Conservation (phyloP, 139 green algal species). For the Mychonastes homosphaera region DNA sequence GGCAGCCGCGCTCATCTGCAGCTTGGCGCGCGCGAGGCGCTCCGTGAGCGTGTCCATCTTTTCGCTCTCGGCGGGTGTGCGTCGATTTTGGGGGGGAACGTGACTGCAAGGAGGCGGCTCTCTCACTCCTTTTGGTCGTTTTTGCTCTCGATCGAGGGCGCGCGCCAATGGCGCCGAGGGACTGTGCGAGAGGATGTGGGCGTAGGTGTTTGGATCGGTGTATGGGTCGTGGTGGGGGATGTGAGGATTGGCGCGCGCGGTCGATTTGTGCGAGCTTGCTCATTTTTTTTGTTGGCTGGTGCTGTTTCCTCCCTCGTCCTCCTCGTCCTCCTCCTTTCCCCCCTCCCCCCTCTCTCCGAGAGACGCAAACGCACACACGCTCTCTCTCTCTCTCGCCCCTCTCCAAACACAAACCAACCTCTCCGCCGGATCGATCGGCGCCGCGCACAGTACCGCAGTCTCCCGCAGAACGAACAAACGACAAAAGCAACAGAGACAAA, state of each 20-base stretch:
- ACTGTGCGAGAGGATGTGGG: too few relatives aligned
- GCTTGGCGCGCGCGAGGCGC: too few relatives aligned
- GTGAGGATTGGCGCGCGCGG: background rate
- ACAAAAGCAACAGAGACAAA: background rate
- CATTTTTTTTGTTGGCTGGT: background rate
- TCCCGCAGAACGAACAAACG: background rate
- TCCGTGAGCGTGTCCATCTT: too few relatives aligned
- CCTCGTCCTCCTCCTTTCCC: constrained; percentile 3
- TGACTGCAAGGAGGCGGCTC: background rate
- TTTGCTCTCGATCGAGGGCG: constrained; percentile 10
- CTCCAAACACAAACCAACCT: background rate
- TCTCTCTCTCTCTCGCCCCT: background rate
- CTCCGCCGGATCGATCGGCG: background rate
- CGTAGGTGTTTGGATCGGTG: constrained; percentile 12
- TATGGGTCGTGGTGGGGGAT: background rate
- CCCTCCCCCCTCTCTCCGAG: background rate
- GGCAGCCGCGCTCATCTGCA: too few relatives aligned
- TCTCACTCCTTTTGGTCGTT: background rate
- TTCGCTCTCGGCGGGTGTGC: too few relatives aligned
- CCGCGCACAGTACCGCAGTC: background rate
- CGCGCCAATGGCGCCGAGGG: constrained; percentile 7
- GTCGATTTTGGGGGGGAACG: too few relatives aligned
- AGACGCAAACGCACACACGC: background rate
- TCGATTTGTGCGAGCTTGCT: background rate
- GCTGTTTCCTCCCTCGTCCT: constrained; percentile 2